phyloP scores from a whole-genome alignment of 225 moss, liverwort and hornwort genomes.

The Thuidium tamariscinum region DNA sequence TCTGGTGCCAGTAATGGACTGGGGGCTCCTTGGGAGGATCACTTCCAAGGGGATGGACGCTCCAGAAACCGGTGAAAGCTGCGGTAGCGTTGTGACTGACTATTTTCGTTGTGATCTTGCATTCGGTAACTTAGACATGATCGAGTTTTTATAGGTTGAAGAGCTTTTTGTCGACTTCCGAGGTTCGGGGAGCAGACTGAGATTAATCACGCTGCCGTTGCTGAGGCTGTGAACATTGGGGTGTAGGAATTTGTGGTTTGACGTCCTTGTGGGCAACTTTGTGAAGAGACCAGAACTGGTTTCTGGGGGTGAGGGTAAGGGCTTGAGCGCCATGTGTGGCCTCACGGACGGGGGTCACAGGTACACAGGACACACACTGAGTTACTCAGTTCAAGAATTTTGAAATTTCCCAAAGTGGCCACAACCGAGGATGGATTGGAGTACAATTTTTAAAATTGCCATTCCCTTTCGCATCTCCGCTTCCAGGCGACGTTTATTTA shows the following conservation, averaged over 20 bases:
- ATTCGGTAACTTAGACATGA: neutral
- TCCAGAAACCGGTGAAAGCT: constrained; percentile 25
- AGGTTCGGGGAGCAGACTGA: neutral
- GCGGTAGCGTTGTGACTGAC: neutral
- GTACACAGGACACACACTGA: neutral
- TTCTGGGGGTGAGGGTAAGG: neutral
- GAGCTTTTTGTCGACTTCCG: neutral
- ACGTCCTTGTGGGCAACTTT: neutral
- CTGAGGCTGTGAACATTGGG: neutral
- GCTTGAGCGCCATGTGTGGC: neutral
- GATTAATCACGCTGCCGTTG: neutral
- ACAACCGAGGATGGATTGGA: neutral
- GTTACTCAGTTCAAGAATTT: neutral
- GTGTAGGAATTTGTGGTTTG: neutral
- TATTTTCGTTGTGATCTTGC: neutral
- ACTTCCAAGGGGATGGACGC: constrained; percentile 20
- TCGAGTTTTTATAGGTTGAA: neutral
- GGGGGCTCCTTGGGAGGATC: constrained; percentile 28
- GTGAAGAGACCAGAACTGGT: neutral
- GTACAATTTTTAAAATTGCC: neutral
- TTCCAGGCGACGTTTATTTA: neutral
- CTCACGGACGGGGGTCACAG: neutral
- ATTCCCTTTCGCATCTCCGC: neutral
- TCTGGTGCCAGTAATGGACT: constrained; percentile 8
- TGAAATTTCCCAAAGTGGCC: neutral